Conservation (phyloP, 2,329 filamentous ascomycete species). For the Neurospora sp. region DNA sequence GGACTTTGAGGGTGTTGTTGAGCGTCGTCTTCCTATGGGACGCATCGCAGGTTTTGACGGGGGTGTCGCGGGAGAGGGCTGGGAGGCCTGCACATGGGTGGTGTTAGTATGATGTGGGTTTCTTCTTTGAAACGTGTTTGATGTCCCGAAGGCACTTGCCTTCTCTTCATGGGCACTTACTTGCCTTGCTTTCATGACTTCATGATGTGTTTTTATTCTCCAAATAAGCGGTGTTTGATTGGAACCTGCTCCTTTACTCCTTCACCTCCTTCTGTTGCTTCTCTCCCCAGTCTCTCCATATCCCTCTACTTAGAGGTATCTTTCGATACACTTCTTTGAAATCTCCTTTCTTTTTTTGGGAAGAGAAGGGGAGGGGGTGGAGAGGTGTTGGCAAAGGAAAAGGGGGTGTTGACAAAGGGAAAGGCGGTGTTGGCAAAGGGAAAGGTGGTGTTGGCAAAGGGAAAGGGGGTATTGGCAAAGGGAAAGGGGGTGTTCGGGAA, state of each 20-base stretch:
- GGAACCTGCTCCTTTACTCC: background rate
- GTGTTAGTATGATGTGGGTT: slow-evolving; percentile 6
- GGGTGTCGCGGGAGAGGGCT: slow-evolving; percentile 34
- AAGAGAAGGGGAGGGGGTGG: too few relatives aligned
- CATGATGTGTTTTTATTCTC: background rate
- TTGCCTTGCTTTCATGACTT: background rate
- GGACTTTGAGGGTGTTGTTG: slow-evolving; percentile 38
- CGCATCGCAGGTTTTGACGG: slow-evolving; percentile 33
- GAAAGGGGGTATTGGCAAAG: too few relatives aligned
- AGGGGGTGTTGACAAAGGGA: too few relatives aligned
- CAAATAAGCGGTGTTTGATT: background rate
- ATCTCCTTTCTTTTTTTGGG: too few relatives aligned
- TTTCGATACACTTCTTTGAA: background rate
- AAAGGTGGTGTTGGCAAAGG: too few relatives aligned
- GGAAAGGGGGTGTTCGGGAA: too few relatives aligned
- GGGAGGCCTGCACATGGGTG: slow-evolving; percentile 27
- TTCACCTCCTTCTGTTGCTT: background rate
- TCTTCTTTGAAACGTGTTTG: too few relatives aligned
- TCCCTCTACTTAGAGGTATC: background rate
- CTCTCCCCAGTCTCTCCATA: background rate
- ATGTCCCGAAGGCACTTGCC: background rate
- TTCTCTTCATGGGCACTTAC: background rate
- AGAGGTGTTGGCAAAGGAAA: too few relatives aligned
- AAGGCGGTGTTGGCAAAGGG: too few relatives aligned
- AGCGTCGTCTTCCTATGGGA: slow-evolving; percentile 26